Evolutionary conservation across 192 early-diverging fungal genomes (phyloP).

Genomic region (Backusella psychrophila): DNA sequence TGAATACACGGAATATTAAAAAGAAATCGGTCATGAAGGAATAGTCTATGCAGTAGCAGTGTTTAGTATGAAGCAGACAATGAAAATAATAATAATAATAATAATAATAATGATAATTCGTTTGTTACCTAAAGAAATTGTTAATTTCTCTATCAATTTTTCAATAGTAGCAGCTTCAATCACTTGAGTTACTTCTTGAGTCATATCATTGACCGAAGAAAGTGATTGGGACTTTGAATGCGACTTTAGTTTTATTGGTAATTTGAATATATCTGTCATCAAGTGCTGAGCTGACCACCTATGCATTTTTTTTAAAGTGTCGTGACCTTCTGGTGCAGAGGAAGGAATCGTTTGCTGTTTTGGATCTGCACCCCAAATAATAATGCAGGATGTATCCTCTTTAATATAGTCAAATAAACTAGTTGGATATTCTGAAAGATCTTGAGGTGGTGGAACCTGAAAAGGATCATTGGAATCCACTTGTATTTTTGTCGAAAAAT

Average conservation of each 20-base stretch:
- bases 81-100: background rate
- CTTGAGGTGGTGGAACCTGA: conserved; percentile 16
- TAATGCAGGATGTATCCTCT: conserved; percentile 28
- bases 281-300: conserved; percentile 9
- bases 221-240: background rate
- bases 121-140: conserved; percentile 46
- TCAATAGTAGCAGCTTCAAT: conserved; percentile 54
- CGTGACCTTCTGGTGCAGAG: background rate
- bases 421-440: conserved; percentile 32
- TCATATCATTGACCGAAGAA: background rate
- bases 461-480: background rate
- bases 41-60: conserved; percentile 40
- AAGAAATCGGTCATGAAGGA: conserved; percentile 63
- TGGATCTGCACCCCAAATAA: conserved; percentile 35
- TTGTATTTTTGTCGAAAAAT: background rate
- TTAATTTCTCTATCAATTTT: conserved; percentile 54
- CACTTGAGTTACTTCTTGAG: background rate
- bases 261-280: background rate
- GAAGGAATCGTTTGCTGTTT: conserved; percentile 15
- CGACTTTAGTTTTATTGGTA: background rate
- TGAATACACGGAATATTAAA: conserved; percentile 58
- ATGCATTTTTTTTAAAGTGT: background rate
- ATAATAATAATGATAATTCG: background rate
- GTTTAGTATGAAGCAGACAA: too few species aligned
- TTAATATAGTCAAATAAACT: conserved; percentile 32